These are phyloP conservation scores for Lactifluus pinguis DNA, from an alignment of 768 basidiomycete species.

Conservation along the genomic window DNA sequence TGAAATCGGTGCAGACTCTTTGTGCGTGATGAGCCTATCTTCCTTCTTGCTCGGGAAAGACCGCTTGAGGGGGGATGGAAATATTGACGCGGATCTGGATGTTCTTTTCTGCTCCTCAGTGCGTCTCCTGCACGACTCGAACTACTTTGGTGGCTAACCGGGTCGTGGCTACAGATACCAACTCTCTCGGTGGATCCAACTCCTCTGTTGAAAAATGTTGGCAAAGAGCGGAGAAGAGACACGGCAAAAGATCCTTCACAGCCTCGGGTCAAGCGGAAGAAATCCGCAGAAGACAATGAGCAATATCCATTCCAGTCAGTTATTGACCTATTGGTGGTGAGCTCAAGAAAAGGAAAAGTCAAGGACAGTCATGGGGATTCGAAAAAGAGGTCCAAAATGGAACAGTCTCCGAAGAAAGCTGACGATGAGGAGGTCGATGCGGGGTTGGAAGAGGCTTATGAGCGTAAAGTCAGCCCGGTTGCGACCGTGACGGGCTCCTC, in stretches of 20 bases:
- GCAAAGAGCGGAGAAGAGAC: constrained; percentile 1
- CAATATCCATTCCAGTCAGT: constrained; percentile 1
- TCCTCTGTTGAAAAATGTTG: constrained; percentile 11
- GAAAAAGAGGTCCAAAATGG: constrained; percentile 5
- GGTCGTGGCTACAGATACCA: not conserved
- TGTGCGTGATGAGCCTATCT: constrained; percentile 17
- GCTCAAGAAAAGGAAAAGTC: constrained; percentile 14
- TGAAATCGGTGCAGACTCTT: not conserved
- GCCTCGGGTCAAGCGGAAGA: constrained; percentile 14
- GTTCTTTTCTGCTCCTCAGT: constrained; percentile 51
- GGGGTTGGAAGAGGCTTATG: constrained; percentile 30
- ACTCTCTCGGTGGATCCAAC: not conserved
- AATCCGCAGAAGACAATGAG: constrained; percentile 15
- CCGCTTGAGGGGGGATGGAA: not conserved
- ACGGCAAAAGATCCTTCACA: not conserved
- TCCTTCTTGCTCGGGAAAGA: constrained; percentile 13
- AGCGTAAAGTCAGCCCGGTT: constrained; percentile 12
- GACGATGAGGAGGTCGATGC: constrained; percentile 27
- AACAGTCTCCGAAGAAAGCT: constrained; percentile 1
- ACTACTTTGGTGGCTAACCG: not conserved
- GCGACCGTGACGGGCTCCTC: constrained; percentile 16
- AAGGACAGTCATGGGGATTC: constrained; percentile 21
- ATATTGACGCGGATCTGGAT: constrained; percentile 53
- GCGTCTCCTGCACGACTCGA: constrained; percentile 18
- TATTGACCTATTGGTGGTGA: constrained; percentile 9